Base-by-base conservation (phyloP, 2,329 filamentous ascomycete species). In the Ceratocystis alfenasii region DNA sequence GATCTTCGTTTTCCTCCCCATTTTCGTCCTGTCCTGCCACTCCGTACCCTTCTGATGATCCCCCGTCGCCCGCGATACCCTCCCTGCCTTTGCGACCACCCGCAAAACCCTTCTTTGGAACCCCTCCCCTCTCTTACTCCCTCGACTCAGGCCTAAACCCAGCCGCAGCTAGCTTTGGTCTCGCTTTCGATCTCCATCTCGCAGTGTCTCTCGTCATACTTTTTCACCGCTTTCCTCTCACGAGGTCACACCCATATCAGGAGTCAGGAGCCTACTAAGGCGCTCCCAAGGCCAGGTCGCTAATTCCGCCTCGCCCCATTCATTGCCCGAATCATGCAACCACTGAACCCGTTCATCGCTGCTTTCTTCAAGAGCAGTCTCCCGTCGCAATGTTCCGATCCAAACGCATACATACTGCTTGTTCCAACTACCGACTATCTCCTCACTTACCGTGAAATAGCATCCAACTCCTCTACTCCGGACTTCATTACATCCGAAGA, bases 361-460 rank as follows among this genome's bases (percentile, higher is more conserved):
- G 91, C 93, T 82, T 97, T 99, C 86, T 96, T 96, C 83, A 91
- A 90, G 81, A 97, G 91, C 84, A 86, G 90, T 76, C 83, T 96
- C 74, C 88, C 89, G 71, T 81, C 88, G 73, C 93, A 97, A 86
- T 97, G 94, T 81, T 85, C 87, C 69, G 92, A 94, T 65, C 83
- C 91, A 70, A 88, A 94, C 76, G 90, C 95, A 76, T 90, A 97
- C 80, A 86, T 99, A 72, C 84, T 99, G 66, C 87, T 99, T 63
- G 93, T 97, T 46, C 94, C 94, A 60, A 88, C 89, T 65, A 96
- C 93, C 74, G 93, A 97, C 77, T 87, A 91, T 70, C 86, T 99
- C 73, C 83, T 96, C 73, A 89, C 88, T 73, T 87, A 85, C 74
- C 89, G 89, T 79, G 94, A 99, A 76, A 85, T 86, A 74, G 94